These are phyloP conservation scores for Lophium mytilinum DNA, from an alignment of 495 filamentous ascomycete genomes.

Conservation along the genomic window DNA sequence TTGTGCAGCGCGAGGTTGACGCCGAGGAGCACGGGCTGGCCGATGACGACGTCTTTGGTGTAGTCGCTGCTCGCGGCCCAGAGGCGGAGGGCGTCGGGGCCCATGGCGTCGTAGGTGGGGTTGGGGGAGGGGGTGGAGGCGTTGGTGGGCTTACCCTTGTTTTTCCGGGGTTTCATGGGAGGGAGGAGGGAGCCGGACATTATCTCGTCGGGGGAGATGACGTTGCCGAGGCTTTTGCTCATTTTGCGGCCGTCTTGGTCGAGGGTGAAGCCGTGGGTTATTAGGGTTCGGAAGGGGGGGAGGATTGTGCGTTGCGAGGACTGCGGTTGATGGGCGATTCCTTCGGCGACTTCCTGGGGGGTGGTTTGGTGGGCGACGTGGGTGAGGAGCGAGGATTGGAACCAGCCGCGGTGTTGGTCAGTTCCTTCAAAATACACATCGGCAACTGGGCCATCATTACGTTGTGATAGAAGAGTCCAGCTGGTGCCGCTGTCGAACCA, in stretches of 20 bases:
- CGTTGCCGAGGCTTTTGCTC: slow-evolving; percentile 96
- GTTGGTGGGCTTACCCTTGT: slow-evolving; percentile 45
- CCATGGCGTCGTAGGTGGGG: slow-evolving; percentile 49
- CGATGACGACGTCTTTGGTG: slow-evolving; percentile 74
- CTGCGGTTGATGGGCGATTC: slow-evolving; percentile 31
- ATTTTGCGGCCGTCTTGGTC: slow-evolving; percentile 89
- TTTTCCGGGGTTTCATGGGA: slow-evolving; percentile 47
- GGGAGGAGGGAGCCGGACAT: slow-evolving; percentile 69
- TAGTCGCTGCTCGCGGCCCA: slow-evolving; percentile 93
- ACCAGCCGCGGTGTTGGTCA: slow-evolving; percentile 97
- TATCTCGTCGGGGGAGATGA: slow-evolving; percentile 70
- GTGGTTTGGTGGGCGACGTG: slow-evolving; percentile 55
- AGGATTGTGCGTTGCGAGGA: neutral
- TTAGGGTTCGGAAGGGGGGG: slow-evolving; percentile 72
- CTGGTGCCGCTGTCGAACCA: slow-evolving; percentile 99
- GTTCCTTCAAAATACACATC: slow-evolving; percentile 91
- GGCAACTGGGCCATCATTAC: slow-evolving; percentile 46
- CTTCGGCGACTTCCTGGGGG: neutral
- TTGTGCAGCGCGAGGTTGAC: slow-evolving; percentile 72
- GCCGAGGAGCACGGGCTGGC: slow-evolving; percentile 61
- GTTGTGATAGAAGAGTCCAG: slow-evolving; percentile 57
- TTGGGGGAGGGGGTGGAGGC: slow-evolving; percentile 2
- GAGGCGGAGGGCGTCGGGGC: slow-evolving; percentile 78
- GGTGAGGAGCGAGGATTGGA: slow-evolving; percentile 96
- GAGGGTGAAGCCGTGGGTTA: slow-evolving; percentile 93